These are phyloP conservation scores for Malus sylvestris DNA, from an alignment of 306 rosid genomes.

Conservation along the genomic window DNA sequence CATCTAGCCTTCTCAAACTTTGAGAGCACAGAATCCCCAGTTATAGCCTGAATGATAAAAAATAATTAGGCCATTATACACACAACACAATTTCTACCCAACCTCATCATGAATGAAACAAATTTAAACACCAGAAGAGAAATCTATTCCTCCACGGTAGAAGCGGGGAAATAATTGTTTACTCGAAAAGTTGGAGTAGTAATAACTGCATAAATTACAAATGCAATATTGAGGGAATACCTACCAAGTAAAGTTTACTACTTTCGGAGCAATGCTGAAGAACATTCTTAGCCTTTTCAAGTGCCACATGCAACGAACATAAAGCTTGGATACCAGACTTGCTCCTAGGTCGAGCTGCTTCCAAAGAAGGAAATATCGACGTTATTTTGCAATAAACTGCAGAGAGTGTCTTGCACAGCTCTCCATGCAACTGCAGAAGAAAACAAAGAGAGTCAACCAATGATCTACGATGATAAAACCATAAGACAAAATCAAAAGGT, in stretches of 20 bases:
- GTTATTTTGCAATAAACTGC: conserved; percentile 64
- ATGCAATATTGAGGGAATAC: conserved; percentile 13
- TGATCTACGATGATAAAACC: not conserved
- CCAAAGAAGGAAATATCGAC: conserved; percentile 82
- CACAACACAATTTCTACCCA: not conserved
- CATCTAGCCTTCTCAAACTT: conserved; percentile 87
- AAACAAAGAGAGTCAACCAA: conserved; percentile 11
- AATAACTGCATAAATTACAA: not conserved
- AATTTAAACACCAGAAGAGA: not conserved
- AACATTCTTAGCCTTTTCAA: conserved; percentile 82
- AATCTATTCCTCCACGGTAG: not conserved
- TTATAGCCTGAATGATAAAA: conserved; percentile 66
- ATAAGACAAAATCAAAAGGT: not conserved
- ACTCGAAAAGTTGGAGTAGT: not conserved
- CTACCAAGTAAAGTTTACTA: conserved; percentile 93
- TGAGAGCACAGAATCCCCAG: conserved; percentile 83
- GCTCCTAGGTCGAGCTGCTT: conserved; percentile 96
- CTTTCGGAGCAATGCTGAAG: conserved; percentile 89
- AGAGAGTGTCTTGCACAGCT: conserved; percentile 87
- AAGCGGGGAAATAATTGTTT: not conserved
- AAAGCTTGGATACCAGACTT: conserved; percentile 91
- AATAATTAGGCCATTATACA: not conserved
- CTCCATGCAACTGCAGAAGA: conserved; percentile 72
- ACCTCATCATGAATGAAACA: not conserved
- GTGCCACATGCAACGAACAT: conserved; percentile 87